phyloP scores from a whole-genome alignment of 1,139 yeast species.

The Hansenula sp. region DNA sequence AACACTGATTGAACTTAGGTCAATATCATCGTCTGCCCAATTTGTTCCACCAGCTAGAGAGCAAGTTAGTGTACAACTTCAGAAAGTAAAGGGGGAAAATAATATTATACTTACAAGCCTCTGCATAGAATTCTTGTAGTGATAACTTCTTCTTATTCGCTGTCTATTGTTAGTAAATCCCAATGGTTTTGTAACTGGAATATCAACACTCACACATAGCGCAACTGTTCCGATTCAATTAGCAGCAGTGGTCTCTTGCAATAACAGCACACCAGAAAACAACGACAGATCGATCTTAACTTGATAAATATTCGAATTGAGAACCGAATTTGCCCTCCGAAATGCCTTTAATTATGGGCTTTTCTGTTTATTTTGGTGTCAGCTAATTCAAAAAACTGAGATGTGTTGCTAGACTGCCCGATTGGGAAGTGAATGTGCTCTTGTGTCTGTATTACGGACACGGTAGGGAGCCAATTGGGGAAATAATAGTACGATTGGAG shows the following conservation, averaged over 20 bases:
- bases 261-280: too few species aligned
- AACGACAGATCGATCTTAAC: too few species aligned
- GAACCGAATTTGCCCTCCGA: not conserved
- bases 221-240: too few species aligned
- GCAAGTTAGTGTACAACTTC: slow-evolving; percentile 2
- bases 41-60: slow-evolving; percentile 32
- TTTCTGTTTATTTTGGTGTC: not conserved
- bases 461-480: not conserved
- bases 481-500: not conserved
- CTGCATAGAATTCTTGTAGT: slow-evolving; percentile 48
- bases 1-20: slow-evolving; percentile 50
- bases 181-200: too few species aligned
- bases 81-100: too few species aligned
- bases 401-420: slow-evolving; percentile 7
- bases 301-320: not conserved
- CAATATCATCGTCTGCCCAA: slow-evolving; percentile 62
- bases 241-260: too few species aligned
- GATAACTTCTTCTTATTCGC: slow-evolving; percentile 42
- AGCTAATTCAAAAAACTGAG: not conserved
- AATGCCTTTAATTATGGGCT: not conserved
- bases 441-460: not conserved
- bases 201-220: too few species aligned
- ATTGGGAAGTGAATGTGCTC: slow-evolving; percentile 3
- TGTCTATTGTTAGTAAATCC: not conserved
- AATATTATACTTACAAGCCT: slow-evolving; percentile 49